A percentile compares a stretch with the other conserved stretches of the same genome.
phyloP scores from a whole-genome alignment of 1,139 yeast species.

The Nakaseomyces sp. region DNA sequence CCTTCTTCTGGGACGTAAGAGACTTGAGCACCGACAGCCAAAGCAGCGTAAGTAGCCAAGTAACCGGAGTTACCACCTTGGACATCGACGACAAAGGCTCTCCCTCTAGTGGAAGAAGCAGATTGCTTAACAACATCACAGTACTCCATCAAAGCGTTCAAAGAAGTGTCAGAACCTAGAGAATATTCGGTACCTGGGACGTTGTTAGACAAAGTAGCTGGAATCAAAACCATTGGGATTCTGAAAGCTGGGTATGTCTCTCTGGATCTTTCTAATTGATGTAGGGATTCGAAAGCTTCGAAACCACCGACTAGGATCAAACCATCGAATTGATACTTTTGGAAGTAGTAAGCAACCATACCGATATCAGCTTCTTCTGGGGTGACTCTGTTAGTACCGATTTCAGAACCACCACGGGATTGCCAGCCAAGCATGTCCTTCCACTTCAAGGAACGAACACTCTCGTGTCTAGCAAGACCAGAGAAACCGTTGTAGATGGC shows the following conservation, averaged over 20 bases:
- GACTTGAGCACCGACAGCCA: constrained; percentile 87
- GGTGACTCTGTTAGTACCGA: constrained; percentile 85
- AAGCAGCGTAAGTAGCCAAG: constrained; percentile 80
- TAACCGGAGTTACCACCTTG: constrained; percentile 97
- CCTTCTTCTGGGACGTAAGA: constrained; percentile 90
- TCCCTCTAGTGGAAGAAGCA: constrained; percentile 88
- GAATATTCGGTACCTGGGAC: constrained; percentile 96
- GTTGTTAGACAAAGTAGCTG: constrained; percentile 95
- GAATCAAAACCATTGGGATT: constrained; percentile 84
- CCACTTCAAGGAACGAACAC: constrained; percentile 71
- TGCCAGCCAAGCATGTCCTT: constrained; percentile 85
- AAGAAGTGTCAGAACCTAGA: constrained; percentile 84
- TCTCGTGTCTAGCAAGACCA: constrained; percentile 79
- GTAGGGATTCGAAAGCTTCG: constrained; percentile 79
- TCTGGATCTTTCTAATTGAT: constrained; percentile 69
- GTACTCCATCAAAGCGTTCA: constrained; percentile 80
- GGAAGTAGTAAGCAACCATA: constrained; percentile 81
- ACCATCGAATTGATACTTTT: constrained; percentile 77
- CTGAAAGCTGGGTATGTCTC: constrained; percentile 76
- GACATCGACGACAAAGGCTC: constrained; percentile 92
- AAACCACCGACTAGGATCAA: constrained; percentile 89
- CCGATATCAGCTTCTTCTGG: constrained; percentile 77
- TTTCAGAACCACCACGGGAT: constrained; percentile 84
- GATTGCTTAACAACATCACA: constrained; percentile 94
- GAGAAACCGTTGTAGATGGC: constrained; percentile 89